phyloP scores from a whole-genome alignment of 257 asterid genomes.

The Thymus quinquecostatus region DNA sequence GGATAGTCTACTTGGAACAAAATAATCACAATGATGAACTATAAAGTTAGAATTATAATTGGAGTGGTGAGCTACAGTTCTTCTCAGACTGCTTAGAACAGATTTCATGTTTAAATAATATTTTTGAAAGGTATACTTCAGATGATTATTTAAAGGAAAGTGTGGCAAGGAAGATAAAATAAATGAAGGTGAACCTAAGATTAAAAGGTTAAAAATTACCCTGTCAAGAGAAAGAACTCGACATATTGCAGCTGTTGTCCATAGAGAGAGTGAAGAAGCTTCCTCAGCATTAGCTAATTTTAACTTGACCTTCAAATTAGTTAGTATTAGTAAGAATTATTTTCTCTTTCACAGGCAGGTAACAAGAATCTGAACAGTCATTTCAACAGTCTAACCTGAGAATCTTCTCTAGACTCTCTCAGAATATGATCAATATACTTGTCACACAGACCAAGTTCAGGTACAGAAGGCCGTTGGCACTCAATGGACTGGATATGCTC shows the following conservation, averaged over 20 bases:
- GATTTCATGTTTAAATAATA: conserved; percentile 2
- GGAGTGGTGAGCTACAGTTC: not conserved
- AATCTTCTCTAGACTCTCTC: conserved; percentile 49
- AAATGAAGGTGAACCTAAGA: conserved; percentile 19
- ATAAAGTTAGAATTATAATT: not conserved
- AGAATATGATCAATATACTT: conserved; percentile 42
- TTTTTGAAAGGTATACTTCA: conserved; percentile 8
- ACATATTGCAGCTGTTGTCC: conserved; percentile 87
- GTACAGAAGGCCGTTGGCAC: conserved; percentile 59
- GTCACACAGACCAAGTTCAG: conserved; percentile 58
- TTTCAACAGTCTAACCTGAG: conserved; percentile 56
- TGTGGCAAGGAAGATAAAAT: conserved; percentile 21
- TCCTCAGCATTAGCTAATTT: conserved; percentile 84
- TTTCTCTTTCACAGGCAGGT: conserved; percentile 26
- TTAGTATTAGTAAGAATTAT: conserved; percentile 26
- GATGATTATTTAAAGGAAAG: conserved; percentile 7
- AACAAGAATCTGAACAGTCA: conserved; percentile 5
- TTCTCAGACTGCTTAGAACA: not conserved
- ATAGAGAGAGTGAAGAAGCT: conserved; percentile 80
- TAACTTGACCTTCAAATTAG: conserved; percentile 59
- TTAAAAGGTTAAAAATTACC: conserved; percentile 45
- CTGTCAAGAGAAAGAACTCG: conserved; percentile 90
- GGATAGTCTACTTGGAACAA: not conserved
- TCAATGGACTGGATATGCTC: conserved; percentile 82
- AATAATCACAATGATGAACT: not conserved